Conservation (phyloP, 2,329 filamentous ascomycete genomes). For the Neonectria punicea region DNA sequence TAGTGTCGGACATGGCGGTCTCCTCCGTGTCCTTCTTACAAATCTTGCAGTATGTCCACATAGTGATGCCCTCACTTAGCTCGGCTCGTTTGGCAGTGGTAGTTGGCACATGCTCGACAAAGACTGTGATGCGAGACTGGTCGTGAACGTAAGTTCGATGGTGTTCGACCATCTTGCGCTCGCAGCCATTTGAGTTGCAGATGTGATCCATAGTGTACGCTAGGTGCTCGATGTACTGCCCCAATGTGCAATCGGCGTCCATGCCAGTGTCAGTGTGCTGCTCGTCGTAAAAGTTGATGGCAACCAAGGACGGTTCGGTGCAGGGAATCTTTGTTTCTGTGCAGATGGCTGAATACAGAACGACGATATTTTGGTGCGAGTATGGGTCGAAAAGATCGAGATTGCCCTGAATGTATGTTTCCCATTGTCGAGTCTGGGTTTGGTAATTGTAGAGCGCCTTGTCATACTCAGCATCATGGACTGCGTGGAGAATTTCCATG, state of each 20-base stretch:
- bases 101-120: constrained; percentile 73
- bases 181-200: constrained; percentile 86
- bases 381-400: constrained; percentile 92
- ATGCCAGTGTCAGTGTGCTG: constrained; percentile 77
- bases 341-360: constrained; percentile 93
- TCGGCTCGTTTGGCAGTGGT: constrained; percentile 52
- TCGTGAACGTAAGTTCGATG: constrained; percentile 98
- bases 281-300: constrained; percentile 93
- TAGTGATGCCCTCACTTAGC: constrained; percentile 76
- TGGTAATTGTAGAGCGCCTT: constrained; percentile 93
- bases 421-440: constrained; percentile 96
- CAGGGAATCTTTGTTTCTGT: constrained; percentile 95
- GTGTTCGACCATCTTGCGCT: constrained; percentile 89
- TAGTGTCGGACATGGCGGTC: constrained; percentile 90
- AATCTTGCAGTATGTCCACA: constrained; percentile 97
- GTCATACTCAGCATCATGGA: constrained; percentile 96
- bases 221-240: constrained; percentile 93
- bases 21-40: constrained; percentile 92
- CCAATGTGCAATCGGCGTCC: constrained; percentile 90
- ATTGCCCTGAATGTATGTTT: constrained; percentile 90
- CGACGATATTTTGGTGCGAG: constrained; percentile 95
- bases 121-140: constrained; percentile 90
- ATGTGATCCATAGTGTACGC: constrained; percentile 79
- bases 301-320: constrained; percentile 88
- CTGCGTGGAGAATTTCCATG: constrained; percentile 91